Conservation (phyloP, 2,329 filamentous ascomycete species). For the Nakataea oryzae region DNA sequence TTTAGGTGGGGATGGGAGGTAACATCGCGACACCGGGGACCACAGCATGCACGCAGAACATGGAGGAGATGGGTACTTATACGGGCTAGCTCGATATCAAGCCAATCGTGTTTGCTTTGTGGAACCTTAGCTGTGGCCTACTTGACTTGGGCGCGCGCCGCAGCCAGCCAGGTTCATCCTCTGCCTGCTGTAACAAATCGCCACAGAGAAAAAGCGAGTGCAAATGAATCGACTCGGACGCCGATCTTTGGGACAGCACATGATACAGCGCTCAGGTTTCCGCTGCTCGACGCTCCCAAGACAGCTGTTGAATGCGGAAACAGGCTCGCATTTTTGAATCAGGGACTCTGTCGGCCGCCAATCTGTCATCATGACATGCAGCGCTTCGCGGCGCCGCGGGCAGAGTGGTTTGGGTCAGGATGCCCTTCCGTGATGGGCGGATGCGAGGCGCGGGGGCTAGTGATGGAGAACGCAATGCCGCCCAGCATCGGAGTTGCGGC, state of each 20-base stretch:
- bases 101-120: background rate
- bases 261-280: background rate
- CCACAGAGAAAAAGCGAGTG: background rate
- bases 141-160: background rate
- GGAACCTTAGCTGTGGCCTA: background rate
- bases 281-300: background rate
- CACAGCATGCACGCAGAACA: background rate
- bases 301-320: background rate
- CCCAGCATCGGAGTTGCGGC: no score
- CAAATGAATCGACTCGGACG: background rate
- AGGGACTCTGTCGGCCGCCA: no score
- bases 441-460: background rate
- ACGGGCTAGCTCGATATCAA: background rate
- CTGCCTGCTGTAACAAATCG: background rate
- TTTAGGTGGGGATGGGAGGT: background rate
- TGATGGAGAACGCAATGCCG: background rate
- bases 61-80: background rate
- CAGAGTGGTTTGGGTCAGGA: background rate
- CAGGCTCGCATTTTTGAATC: background rate
- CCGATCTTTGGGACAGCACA: background rate
- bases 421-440: background rate
- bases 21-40: background rate
- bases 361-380: background rate
- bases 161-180: background rate
- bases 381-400: no score